Evolutionary conservation across 1,284 basidiomycete genomes (phyloP).

Genomic region (Quambalaria eucalypti): DNA sequence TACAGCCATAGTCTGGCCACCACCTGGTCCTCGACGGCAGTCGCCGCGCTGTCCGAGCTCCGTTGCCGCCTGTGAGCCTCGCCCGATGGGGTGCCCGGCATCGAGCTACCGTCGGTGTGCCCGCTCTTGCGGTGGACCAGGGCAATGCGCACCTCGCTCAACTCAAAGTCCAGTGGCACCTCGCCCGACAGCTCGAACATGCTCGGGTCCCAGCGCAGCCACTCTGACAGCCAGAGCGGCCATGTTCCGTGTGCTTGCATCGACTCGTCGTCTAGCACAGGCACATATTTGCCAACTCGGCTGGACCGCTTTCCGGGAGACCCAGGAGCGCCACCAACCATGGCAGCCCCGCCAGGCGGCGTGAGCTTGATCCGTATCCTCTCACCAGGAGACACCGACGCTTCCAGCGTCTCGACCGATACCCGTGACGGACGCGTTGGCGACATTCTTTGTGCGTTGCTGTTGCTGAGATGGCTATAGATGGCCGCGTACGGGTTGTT

Average conservation of each 20-base stretch:
- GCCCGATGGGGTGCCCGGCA: not conserved
- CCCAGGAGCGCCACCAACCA: slow-evolving; percentile 29
- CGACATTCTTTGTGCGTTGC: no score
- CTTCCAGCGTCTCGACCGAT: not conserved
- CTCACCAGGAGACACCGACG: slow-evolving; percentile 12
- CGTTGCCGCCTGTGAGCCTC: slow-evolving; percentile 2
- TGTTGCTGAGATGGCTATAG: not conserved
- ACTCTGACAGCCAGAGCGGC: slow-evolving; percentile 27
- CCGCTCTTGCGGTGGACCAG: slow-evolving; percentile 8
- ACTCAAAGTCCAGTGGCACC: slow-evolving; percentile 22
- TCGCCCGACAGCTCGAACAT: slow-evolving; percentile 34
- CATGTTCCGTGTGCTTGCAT: slow-evolving; percentile 22
- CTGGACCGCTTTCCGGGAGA: slow-evolving; percentile 32
- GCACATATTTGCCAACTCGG: slow-evolving; percentile 20
- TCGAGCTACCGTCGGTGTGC: not conserved
- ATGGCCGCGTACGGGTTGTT: not conserved
- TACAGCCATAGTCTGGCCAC: slow-evolving; percentile 17
- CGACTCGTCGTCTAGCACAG: slow-evolving; percentile 29
- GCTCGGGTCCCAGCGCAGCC: slow-evolving; percentile 30
- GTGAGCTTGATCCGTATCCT: slow-evolving; percentile 24
- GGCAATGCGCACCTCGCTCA: slow-evolving; percentile 16
- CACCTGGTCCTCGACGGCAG: slow-evolving; percentile 17
- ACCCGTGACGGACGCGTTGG: not conserved
- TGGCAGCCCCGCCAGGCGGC: slow-evolving; percentile 14
- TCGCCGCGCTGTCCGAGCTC: slow-evolving; percentile 9